These are phyloP conservation scores for Alnus glutinosa DNA, from an alignment of 306 rosid species.

Conservation along the genomic window DNA sequence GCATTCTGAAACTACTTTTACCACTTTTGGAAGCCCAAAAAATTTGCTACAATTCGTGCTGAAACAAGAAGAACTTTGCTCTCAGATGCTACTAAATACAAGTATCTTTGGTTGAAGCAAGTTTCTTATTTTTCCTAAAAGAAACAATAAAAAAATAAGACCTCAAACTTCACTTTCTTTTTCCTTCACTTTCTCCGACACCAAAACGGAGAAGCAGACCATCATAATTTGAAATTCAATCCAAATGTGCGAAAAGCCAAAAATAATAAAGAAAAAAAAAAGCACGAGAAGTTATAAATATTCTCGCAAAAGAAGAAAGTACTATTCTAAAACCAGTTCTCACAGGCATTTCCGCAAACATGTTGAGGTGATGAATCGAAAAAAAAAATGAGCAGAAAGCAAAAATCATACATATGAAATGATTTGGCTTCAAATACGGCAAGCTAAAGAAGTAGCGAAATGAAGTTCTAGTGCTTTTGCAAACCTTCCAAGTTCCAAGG, in stretches of 20 bases:
- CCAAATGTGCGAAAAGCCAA: not conserved
- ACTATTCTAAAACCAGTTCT: not conserved
- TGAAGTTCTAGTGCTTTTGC: not conserved
- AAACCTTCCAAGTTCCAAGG: not conserved
- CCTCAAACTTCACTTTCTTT: not conserved
- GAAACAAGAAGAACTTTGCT: not conserved
- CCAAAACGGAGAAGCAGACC: not conserved
- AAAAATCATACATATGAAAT: not conserved
- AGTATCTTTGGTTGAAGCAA: not conserved
- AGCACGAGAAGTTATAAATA: not conserved
- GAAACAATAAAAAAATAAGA: not conserved
- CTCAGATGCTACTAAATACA: not conserved
- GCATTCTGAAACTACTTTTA: not conserved
- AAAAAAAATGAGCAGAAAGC: not conserved
- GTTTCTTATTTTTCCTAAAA: not conserved
- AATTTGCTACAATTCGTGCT: not conserved
- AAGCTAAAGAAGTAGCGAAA: not conserved
- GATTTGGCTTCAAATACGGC: not conserved
- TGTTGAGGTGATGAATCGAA: not conserved
- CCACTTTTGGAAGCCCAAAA: not conserved
- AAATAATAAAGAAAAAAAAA: not conserved
- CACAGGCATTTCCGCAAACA: conserved; percentile 2
- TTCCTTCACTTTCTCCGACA: not conserved
- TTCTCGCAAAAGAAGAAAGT: not conserved
- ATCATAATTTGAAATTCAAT: not conserved